Percentiles rank a stretch among this genome's conserved stretches.
Conservation (phyloP, 2,329 filamentous ascomycete genomes). For the Alternaria consortialis region DNA sequence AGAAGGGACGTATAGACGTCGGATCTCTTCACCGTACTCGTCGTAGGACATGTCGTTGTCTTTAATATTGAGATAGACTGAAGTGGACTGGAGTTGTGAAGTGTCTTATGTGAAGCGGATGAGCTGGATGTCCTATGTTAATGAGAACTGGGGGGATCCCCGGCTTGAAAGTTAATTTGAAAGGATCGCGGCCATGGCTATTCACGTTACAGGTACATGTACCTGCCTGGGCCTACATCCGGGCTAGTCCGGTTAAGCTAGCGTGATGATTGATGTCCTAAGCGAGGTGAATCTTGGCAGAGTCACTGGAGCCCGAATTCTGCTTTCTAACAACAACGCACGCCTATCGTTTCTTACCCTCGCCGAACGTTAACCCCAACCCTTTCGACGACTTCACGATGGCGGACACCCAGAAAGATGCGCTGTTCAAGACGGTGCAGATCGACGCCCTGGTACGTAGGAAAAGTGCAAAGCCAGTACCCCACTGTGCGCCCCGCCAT, state of each 20-base stretch:
- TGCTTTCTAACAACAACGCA: constrained; percentile 30
- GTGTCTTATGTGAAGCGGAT: not conserved
- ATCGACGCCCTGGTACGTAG: constrained; percentile 87
- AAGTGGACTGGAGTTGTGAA: not conserved
- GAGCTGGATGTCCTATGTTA: not conserved
- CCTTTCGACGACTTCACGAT: constrained; percentile 36
- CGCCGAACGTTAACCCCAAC: constrained; percentile 21
- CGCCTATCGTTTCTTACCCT: constrained; percentile 28
- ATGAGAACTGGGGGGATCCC: accelerated
- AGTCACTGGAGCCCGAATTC: constrained; percentile 26
- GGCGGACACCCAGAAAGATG: constrained; percentile 50
- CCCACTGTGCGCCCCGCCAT: constrained; percentile 44
- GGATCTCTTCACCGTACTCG: not conserved
- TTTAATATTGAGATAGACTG: not conserved
- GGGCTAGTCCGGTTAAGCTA: constrained; percentile 11
- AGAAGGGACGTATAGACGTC: not conserved
- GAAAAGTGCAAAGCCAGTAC: constrained; percentile 44
- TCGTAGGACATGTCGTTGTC: not conserved
- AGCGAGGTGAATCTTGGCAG: constrained; percentile 32
- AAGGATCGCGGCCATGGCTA: not conserved
- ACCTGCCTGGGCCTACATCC: not conserved
- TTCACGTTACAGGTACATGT: not conserved
- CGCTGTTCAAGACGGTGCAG: constrained; percentile 84
- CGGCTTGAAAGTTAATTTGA: constrained; percentile 1
- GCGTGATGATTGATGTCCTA: constrained; percentile 21